Evolutionary conservation across 2,329 filamentous ascomycete species (phyloP).

Genomic region (Aspergillus felis): DNA sequence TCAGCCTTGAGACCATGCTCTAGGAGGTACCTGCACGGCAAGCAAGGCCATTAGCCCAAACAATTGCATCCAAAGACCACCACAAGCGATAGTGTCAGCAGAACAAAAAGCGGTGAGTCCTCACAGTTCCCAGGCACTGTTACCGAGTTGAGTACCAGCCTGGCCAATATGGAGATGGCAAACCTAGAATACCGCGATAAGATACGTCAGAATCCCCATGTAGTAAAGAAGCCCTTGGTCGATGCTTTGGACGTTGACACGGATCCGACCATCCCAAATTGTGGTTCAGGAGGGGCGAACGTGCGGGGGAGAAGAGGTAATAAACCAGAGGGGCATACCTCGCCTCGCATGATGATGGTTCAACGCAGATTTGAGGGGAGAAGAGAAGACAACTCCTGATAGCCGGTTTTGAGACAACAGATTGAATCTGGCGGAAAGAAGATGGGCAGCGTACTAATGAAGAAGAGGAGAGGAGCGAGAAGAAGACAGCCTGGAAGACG

Average conservation of each 20-base stretch:
- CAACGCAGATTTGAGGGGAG: not conserved
- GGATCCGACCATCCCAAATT: not conserved
- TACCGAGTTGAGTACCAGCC: slow-evolving; percentile 64
- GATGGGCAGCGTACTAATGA: slow-evolving; percentile 2
- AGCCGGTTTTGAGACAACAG: not conserved
- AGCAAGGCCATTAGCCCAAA: slow-evolving; percentile 1
- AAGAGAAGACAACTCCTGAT: not conserved
- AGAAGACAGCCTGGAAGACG: slow-evolving; percentile 1
- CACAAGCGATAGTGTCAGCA: not conserved
- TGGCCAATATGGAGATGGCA: slow-evolving; percentile 66
- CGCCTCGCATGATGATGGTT: slow-evolving; percentile 32
- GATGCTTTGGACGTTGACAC: not conserved
- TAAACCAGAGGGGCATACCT: slow-evolving; percentile 21
- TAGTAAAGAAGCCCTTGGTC: not conserved
- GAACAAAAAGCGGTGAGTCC: slow-evolving; percentile 34
- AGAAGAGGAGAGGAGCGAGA: not conserved
- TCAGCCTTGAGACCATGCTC: slow-evolving; percentile 62
- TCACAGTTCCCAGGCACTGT: slow-evolving; percentile 67
- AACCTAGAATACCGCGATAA: slow-evolving; percentile 44
- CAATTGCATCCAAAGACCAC: not conserved
- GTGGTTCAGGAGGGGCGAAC: slow-evolving; percentile 3
- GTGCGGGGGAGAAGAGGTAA: slow-evolving; percentile 17
- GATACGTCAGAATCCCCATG: slow-evolving; percentile 7
- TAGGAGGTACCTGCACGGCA: slow-evolving; percentile 54
- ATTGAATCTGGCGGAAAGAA: not conserved